These are phyloP conservation scores for Sarcomyxa edulis DNA, from an alignment of 768 basidiomycete genomes.

Conservation along the genomic window DNA sequence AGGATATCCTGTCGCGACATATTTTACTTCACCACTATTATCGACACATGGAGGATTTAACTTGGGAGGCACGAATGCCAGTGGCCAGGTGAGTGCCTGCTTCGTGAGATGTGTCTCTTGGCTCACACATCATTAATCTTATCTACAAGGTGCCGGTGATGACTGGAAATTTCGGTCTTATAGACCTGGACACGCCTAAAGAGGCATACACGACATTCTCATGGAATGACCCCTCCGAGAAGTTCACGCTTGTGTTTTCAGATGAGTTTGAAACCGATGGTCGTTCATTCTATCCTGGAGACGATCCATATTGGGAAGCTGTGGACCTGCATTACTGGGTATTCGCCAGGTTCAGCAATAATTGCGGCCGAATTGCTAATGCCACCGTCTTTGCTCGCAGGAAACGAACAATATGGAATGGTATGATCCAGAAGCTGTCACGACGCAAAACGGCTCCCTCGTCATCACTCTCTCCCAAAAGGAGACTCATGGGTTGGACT, in stretches of 20 bases:
- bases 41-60: no score
- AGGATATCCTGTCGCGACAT: no score
- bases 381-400: slow-evolving; percentile 19
- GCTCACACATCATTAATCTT: slow-evolving; percentile 76
- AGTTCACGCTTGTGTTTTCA: slow-evolving; percentile 62
- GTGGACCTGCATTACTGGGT: slow-evolving; percentile 79
- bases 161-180: slow-evolving; percentile 52
- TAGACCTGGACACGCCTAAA: slow-evolving; percentile 55
- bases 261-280: slow-evolving; percentile 80
- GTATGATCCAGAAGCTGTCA: slow-evolving; percentile 78
- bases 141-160: slow-evolving; percentile 60
- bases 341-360: background rate
- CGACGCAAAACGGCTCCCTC: slow-evolving; percentile 65
- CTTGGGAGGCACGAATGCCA: no score
- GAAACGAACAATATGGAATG: slow-evolving; percentile 76
- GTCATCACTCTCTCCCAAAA: slow-evolving; percentile 62
- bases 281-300: slow-evolving; percentile 74
- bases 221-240: slow-evolving; percentile 50
- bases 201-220: slow-evolving; percentile 50
- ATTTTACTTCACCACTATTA: no score
- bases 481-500: slow-evolving; percentile 61
- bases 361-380: no score
- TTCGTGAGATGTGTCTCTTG: no score
- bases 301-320: slow-evolving; percentile 85
- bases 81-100: no score